Conservation (phyloP, 2,329 filamentous ascomycete genomes). For the Fusarium virguliforme region DNA sequence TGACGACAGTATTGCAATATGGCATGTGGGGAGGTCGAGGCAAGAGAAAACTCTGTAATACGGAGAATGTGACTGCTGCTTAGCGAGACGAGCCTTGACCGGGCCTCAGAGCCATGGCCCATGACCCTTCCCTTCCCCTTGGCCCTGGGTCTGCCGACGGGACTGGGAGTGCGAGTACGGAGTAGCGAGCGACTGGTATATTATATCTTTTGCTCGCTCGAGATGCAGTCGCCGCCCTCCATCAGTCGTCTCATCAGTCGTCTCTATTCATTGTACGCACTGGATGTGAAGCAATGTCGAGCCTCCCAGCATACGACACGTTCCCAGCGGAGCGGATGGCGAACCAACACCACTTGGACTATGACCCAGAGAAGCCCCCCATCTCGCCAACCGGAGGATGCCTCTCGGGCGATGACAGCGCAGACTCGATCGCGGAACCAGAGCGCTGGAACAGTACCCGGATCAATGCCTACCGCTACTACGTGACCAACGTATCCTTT, state of each 20-base stretch:
- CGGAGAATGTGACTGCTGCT: background rate
- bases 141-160: constrained; percentile 1
- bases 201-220: constrained; percentile 5
- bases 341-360: constrained; percentile 18
- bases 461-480: constrained; percentile 72
- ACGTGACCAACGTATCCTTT: constrained; percentile 74
- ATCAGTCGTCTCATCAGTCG: background rate
- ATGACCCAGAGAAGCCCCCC: constrained; percentile 25
- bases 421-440: constrained; percentile 30
- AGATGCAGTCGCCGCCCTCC: background rate
- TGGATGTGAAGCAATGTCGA: background rate
- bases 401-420: constrained; percentile 17
- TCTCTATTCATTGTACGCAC: background rate
- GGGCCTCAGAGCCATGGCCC: constrained; percentile 10
- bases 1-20: constrained; percentile 5
- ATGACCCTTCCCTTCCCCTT: constrained; percentile 1
- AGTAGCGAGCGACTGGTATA: background rate
- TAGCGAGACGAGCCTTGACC: constrained; percentile 13
- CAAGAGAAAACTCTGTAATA: background rate
- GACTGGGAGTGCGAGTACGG: background rate
- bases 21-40: constrained; percentile 12
- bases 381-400: constrained; percentile 15
- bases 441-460: constrained; percentile 77
- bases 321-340: constrained; percentile 1
- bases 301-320: constrained; percentile 13